Evolutionary conservation across 257 asterid species (phyloP), one percentile per base, ranked within the genome.

Genomic region (Solanum sejunctum): DNA sequence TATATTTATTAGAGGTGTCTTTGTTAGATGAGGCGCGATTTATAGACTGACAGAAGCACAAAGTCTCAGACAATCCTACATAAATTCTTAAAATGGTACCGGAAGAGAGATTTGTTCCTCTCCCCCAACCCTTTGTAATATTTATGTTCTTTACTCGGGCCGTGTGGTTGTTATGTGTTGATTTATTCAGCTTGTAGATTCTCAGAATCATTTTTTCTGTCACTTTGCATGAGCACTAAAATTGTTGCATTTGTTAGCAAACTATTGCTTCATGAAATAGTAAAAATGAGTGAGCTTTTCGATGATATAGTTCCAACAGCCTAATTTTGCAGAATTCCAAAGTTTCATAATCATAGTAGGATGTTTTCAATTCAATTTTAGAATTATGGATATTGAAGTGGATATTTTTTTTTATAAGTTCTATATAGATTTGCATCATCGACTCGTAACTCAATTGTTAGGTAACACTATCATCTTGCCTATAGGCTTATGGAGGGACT

Each of bases 141-240:
- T 77, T 84, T 63, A 57, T 66, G 78, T 80, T 79, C 58, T 81
- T 86, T 75, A 73, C 84, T 83, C 77, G 18, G 51, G 86, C 83
- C 81, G 80, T 89, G 89, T 79, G 84, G 89, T 72, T 90, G 87
- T 86, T 84, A 87, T 77, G 85, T 87, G 91, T 90, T 92, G 91
- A 88, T 89, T 90, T 77, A 86, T 88, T 87, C 41, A 83, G 21
- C 86, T 63, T 89, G 92, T 94, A 91, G 92, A 91, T 87, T 84
- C 88, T 86, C 84, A 87, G 56, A 63, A 85, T 84, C 83, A 67
- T 67, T 86, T 78, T 86, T 82, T 86, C 64, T 28, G 57, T 51
- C 28, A 78, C 64, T 78, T 66, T 78, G 47, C 83, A 23, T 52
- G 49, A 26, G 5, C 17, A 78, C 63, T 78, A 8, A 11, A 78